A percentile compares a stretch with the other conserved stretches of the same genome.
Conservation (phyloP, 805 yeast species). For the Candida patagonica region DNA sequence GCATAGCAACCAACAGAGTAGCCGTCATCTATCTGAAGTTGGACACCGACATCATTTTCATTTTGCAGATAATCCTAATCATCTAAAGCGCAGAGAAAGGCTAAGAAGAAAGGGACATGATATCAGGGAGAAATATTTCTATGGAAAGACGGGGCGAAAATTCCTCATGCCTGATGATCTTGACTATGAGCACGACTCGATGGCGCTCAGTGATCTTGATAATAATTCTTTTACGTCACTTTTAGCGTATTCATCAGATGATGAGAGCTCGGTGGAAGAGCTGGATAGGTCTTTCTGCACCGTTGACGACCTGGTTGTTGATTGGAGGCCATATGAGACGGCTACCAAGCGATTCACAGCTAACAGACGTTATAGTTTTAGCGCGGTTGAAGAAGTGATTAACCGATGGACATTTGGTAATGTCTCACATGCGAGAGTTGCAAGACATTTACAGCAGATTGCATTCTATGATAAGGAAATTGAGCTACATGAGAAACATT, state of each 20-base stretch:
- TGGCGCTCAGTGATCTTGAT: no score
- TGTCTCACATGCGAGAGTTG: neutral
- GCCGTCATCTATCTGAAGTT: neutral
- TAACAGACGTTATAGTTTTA: slow-evolving; percentile 8
- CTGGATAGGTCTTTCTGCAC: no score
- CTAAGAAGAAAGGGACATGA: neutral
- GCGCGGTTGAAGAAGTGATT: slow-evolving; percentile 10
- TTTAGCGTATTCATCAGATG: no score
- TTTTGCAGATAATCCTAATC: no score
- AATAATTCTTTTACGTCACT: no score
- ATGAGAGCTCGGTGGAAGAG: no score
- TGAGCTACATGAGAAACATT: neutral
- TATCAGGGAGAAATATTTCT: neutral
- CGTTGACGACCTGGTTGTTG: neutral
- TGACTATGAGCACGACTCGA: no score
- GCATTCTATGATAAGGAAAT: slow-evolving; percentile 1
- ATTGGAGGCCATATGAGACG: neutral
- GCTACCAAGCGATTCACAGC: no score
- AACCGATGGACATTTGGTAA: slow-evolving; percentile 7
- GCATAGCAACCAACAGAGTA: neutral
- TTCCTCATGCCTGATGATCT: no score
- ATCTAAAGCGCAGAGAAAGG: neutral
- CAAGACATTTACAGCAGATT: neutral
- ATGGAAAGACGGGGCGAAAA: no score
- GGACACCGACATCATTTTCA: neutral